Percentiles rank a stretch among this genome's conserved stretches.
Evolutionary conservation across 192 early-diverging fungal species (phyloP).

Genomic region (Entomortierella lignicola): DNA sequence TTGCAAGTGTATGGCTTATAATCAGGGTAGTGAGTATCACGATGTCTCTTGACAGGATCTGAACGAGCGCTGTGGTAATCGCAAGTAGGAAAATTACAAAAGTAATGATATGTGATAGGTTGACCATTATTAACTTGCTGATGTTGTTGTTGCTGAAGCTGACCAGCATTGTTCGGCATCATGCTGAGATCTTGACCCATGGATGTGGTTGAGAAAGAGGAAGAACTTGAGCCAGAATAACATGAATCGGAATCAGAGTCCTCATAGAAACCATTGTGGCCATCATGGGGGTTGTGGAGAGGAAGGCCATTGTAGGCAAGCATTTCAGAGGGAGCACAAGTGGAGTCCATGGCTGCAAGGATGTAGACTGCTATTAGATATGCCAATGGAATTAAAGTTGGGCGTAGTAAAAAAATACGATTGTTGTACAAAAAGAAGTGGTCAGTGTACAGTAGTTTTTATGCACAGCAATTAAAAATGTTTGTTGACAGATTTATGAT

Average conservation of each 20-base stretch:
- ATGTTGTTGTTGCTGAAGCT: conserved; percentile 5
- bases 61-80: conserved; percentile 52
- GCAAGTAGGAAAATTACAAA: conserved; percentile 49
- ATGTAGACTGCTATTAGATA: conserved; percentile 36
- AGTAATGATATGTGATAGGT: conserved; percentile 48
- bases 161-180: neutral
- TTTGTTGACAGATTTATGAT: too few species aligned
- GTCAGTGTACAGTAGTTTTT: too few species aligned
- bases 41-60: conserved; percentile 49
- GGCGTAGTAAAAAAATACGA: too few species aligned
- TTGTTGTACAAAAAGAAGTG: too few species aligned
- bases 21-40: conserved; percentile 50
- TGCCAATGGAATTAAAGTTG: neutral
- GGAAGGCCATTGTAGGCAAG: conserved; percentile 40
- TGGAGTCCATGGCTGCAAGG: conserved; percentile 42
- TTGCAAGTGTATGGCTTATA: conserved; percentile 54
- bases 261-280: conserved; percentile 18
- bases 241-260: conserved; percentile 48
- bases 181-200: conserved; percentile 1
- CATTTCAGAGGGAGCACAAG: conserved; percentile 44
- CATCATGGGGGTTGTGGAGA: conserved; percentile 17
- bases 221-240: conserved; percentile 36
- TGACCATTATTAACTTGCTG: conserved; percentile 14
- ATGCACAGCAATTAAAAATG: too few species aligned
- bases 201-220: conserved; percentile 32